Evolutionary conservation across 352 stramenopile genomes (phyloP), one percentile per base, ranked within the genome.

Genomic region (Phytopythium vexans): DNA sequence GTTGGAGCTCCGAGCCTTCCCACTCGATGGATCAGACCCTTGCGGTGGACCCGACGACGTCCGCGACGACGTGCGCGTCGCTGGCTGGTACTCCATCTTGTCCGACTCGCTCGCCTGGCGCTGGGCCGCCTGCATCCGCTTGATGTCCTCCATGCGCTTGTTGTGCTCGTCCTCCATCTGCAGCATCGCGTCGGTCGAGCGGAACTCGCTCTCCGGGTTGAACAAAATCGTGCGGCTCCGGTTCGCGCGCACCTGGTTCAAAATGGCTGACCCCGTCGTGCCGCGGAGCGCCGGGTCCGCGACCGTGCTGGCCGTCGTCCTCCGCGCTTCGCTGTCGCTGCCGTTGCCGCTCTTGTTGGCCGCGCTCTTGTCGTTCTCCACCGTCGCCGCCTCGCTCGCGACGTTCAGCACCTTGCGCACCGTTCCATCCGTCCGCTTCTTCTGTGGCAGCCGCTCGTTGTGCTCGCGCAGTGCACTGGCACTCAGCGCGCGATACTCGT

Each of bases 181-280:
- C 16, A 72, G 45, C 47, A 70, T 70, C 21, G 67, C 62, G 1
- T 54, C 48, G 8, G 55, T 59, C 37, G 66, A 60, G 27, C 65
- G 68, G 14, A 57, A 67, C 27, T 77, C 60, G 11, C 50, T 60
- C 43, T 75, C 68, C 32, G 68, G 59, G 1, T 64, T 61, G 14
- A 74, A 68, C 46, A 77, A 65, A 27, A 77, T 60, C 27, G 73
- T 77, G 14, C 57, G 60, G 31, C 61, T 67, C 15, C 73, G 73
- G 31, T 84, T 84, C 31, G 65, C 68, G 36, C 70, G 70, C 33
- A 84, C 54, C 66, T 74, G 60, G 21, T 66, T 70, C 35, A 81
- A 37, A 55, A 81, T 79, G 31, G 60, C 66, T 3, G 70, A 81
- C 21, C 60, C 58, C 42, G 68, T 71, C 6, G 56, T 73, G n/a